Evolutionary conservation across 257 asterid genomes (phyloP), one percentile per base, ranked within the genome.

Genomic region (Plantago major): DNA sequence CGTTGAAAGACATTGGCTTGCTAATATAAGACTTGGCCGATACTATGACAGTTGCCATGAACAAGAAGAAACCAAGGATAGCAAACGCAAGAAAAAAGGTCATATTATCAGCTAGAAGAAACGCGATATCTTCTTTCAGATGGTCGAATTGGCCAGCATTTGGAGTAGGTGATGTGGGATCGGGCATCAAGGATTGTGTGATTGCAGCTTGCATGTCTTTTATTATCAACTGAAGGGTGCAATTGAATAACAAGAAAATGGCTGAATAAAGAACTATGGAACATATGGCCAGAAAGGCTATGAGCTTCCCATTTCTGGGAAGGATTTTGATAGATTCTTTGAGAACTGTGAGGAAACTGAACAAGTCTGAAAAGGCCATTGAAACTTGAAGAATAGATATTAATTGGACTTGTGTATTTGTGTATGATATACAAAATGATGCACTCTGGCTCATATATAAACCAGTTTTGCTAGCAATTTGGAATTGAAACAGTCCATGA

Each of bases 241-340:
- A 52, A 26, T 19, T 52, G 38, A 52, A 52, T 52, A 52, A 10
- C 58, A 52, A 52, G 42, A 52, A 52, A 11, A 52, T 14, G 19
- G 30, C 5, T 9, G 58, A 22, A 52, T 52, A 17, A 1, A 52
- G 16, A 38, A 52, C 15, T 19, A 52, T 11, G 6, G 58, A 52
- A 14, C 15, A 52, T 13, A 52, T 52, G 37, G 58, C 42, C 10
- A 52, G 22, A 52, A 22, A 52, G 22, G 38, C 58, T 37, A 52
- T 26, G 37, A 52, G 58, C 30, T 52, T 52, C 42, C 58, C 37
- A 52, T 17, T 52, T 15, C 1, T 52, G 42, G 58, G 58, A 26
- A 26, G 30, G 37, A 30, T 30, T 30, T 30, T 52, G 42, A 52
- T 5, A 37, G 58, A 52, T 52, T 22, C 38, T 26, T 52, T 52